Evolutionary conservation across 2,329 filamentous ascomycete species (phyloP).

Genomic region (Ustilaginoidea virens): DNA sequence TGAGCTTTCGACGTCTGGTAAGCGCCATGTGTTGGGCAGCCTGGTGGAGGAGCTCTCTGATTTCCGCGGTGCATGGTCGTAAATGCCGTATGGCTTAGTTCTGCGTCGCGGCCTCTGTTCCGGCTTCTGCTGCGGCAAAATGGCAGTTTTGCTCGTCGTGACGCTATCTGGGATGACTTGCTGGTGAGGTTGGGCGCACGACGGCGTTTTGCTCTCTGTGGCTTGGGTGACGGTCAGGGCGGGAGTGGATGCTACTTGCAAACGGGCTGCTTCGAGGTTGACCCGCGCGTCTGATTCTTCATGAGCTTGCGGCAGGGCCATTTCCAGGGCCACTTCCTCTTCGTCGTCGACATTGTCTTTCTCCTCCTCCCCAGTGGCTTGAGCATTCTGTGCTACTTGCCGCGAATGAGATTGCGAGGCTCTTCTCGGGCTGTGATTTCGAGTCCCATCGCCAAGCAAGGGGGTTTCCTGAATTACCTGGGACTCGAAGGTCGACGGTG

Average conservation of each 20-base stretch:
- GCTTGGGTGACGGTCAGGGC: background rate
- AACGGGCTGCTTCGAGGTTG: conserved; percentile 11
- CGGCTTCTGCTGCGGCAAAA: background rate
- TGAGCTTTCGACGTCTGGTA: conserved; percentile 10
- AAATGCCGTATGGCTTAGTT: conserved; percentile 13
- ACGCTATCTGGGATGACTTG: conserved; percentile 9
- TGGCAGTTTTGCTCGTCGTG: conserved; percentile 1
- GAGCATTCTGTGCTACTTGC: background rate
- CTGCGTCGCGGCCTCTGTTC: conserved; percentile 7
- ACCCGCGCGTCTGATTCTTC: conserved; percentile 8
- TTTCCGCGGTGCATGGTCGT: conserved; percentile 2
- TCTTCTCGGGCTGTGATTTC: too few species aligned
- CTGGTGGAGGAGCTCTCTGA: conserved; percentile 2
- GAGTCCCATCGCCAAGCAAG: too few species aligned
- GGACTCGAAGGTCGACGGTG: too few species aligned
- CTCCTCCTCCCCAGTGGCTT: background rate
- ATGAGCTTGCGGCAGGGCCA: conserved; percentile 16
- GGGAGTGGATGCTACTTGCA: conserved; percentile 7
- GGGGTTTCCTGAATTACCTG: too few species aligned
- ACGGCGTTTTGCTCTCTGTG: conserved; percentile 13
- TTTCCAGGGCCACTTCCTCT: conserved; percentile 21
- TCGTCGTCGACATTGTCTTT: conserved; percentile 12
- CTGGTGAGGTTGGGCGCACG: conserved; percentile 17
- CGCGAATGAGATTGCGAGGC: too few species aligned
- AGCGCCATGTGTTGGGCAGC: conserved; percentile 10